These are phyloP conservation scores for Cyclotella atomus DNA, from an alignment of 108 stramenopile species.

Conservation along the genomic window DNA sequence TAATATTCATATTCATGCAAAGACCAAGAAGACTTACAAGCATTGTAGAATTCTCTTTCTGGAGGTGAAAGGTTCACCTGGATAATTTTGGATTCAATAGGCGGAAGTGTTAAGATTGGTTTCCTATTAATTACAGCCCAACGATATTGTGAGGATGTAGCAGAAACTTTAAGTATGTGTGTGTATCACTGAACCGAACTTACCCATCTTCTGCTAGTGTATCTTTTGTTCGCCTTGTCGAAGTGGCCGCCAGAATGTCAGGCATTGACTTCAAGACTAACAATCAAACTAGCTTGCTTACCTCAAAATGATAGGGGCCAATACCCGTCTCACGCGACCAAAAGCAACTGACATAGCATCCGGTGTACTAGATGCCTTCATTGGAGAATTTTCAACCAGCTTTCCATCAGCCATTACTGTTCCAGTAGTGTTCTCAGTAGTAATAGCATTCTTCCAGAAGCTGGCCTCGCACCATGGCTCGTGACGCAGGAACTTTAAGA, in stretches of 20 bases:
- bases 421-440: constrained; percentile 29
- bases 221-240: constrained; percentile 73
- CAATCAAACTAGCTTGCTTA: no score
- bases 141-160: no score
- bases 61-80: constrained; percentile 59
- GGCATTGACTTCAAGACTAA: no score
- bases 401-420: not conserved
- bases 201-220: constrained; percentile 63
- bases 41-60: constrained; percentile 87
- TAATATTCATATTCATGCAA: no score
- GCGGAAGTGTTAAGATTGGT: constrained; percentile 78
- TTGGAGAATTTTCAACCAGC: not conserved
- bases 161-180: no score
- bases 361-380: not conserved
- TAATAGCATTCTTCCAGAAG: constrained; percentile 81
- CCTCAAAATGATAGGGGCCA: constrained; percentile 80
- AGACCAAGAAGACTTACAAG: constrained; percentile 24
- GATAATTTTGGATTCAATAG: constrained; percentile 70
- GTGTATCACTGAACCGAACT: not conserved
- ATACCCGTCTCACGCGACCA: constrained; percentile 69
- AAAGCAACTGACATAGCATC: constrained; percentile 44
- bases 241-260: no score
- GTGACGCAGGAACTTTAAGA: constrained; percentile 80
- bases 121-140: constrained; percentile 10
- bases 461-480: constrained; percentile 79